Evolutionary conservation across 2,329 filamentous ascomycete genomes (phyloP).

Genomic region (Fusarium torulosum): DNA sequence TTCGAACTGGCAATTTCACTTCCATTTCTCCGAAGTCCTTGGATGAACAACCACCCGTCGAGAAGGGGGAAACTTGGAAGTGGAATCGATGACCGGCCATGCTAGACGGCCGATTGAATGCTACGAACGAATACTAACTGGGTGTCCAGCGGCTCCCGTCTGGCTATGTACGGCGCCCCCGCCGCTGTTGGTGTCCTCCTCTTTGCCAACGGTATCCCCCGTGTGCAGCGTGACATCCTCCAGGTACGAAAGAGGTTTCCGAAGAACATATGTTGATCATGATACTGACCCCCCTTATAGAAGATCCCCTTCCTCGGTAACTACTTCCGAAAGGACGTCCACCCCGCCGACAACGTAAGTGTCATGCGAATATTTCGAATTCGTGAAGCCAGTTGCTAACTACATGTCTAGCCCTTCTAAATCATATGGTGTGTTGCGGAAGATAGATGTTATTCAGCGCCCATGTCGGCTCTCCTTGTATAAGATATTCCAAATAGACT

Average conservation of each 20-base stretch:
- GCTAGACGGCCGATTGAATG: background rate
- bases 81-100: background rate
- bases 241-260: conserved; percentile 56
- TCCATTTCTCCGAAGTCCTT: conserved; percentile 42
- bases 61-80: conserved; percentile 3
- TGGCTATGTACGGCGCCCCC: conserved; percentile 68
- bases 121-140: conserved; percentile 27
- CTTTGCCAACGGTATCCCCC: conserved; percentile 72
- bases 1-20: conserved; percentile 23
- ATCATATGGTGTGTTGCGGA: conserved; percentile 44
- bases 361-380: conserved; percentile 8
- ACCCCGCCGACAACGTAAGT: conserved; percentile 73
- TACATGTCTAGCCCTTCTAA: conserved; percentile 56
- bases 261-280: no score
- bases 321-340: conserved; percentile 66
- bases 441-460: conserved; percentile 49
- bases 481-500: conserved; percentile 56
- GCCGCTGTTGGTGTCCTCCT: conserved; percentile 70
- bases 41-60: conserved; percentile 1
- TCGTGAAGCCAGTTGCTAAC: conserved; percentile 40
- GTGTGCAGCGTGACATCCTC: conserved; percentile 70
- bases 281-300: conserved; percentile 53
- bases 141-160: conserved; percentile 61
- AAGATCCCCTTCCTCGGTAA: conserved; percentile 67
- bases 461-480: conserved; percentile 52